Conservation (phyloP, 345 rosid species). For the Psidium friedrichsthalianum region DNA sequence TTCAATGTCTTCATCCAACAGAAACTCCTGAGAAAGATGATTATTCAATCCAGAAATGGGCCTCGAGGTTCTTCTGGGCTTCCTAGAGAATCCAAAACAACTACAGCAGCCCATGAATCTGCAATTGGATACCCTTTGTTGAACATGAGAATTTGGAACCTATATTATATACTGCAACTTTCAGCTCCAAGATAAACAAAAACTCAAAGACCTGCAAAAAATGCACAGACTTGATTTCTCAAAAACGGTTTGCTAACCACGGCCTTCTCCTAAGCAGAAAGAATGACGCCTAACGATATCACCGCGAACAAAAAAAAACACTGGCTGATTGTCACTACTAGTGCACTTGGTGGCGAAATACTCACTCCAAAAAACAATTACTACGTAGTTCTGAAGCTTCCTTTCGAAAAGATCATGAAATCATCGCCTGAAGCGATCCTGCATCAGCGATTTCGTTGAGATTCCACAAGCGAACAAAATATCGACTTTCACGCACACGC, state of each 20-base stretch:
- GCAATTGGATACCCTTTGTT: conserved; percentile 41
- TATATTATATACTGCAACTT: neutral
- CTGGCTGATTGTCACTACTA: neutral
- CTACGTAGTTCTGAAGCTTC: neutral
- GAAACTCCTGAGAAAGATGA: conserved; percentile 35
- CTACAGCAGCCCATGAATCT: conserved; percentile 80
- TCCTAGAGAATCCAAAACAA: conserved; percentile 60
- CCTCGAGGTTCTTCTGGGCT: conserved; percentile 9
- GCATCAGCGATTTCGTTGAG: neutral
- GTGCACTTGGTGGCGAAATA: neutral
- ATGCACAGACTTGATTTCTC: neutral
- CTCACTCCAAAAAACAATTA: neutral
- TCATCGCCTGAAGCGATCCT: neutral
- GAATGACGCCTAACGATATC: neutral
- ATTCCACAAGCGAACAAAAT: neutral
- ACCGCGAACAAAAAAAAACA: neutral
- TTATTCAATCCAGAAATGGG: conserved; percentile 20
- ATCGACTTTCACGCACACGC: neutral
- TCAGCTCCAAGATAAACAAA: neutral
- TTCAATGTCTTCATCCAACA: conserved; percentile 52
- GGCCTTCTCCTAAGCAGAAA: neutral
- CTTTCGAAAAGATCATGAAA: neutral
- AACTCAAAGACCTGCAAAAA: conserved; percentile 18
- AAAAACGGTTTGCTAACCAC: neutral
- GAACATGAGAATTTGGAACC: conserved; percentile 33